Percentiles rank a stretch among this genome's conserved stretches.
These are phyloP conservation scores for Dendrocalamus sinicus DNA, from an alignment of 176 grass and related monocot genomes.

Conservation along the genomic window DNA sequence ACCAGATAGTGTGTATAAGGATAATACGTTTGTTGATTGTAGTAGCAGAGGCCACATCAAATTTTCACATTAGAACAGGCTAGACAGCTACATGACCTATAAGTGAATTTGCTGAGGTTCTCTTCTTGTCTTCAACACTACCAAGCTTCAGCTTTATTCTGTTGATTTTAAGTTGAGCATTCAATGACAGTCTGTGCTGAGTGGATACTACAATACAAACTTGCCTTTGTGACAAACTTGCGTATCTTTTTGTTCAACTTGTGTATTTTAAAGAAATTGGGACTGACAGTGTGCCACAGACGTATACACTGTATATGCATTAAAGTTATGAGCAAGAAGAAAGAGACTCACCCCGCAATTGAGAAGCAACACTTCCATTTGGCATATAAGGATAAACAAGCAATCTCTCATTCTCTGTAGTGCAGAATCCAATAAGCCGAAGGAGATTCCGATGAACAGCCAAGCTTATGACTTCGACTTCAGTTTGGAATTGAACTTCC, in stretches of 20 bases:
- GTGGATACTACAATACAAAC: background rate
- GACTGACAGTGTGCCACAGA: background rate
- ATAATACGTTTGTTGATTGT: background rate
- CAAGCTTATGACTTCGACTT: constrained; percentile 98
- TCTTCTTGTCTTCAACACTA: constrained; percentile 11
- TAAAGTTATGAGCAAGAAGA: constrained; percentile 14
- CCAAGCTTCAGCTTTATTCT: background rate
- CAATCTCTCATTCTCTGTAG: constrained; percentile 80
- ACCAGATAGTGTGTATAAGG: background rate
- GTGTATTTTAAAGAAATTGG: background rate
- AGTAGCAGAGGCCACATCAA: background rate
- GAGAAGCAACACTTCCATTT: constrained; percentile 98
- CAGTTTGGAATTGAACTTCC: constrained; percentile 92
- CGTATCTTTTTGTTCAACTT: background rate
- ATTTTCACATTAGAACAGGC: background rate
- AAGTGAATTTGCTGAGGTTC: background rate
- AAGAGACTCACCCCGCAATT: constrained; percentile 69
- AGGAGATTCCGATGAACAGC: constrained; percentile 96
- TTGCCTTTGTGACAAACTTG: background rate
- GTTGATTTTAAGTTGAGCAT: constrained; percentile 10
- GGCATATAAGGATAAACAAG: constrained; percentile 98
- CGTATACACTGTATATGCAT: constrained; percentile 4
- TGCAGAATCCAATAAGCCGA: constrained; percentile 83
- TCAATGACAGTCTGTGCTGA: background rate
- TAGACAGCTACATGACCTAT: constrained; percentile 4